Evolutionary conservation across 2,329 filamentous ascomycete species (phyloP), one percentile per base, ranked within the genome.

Genomic region (Apiospora kogelbergensis): DNA sequence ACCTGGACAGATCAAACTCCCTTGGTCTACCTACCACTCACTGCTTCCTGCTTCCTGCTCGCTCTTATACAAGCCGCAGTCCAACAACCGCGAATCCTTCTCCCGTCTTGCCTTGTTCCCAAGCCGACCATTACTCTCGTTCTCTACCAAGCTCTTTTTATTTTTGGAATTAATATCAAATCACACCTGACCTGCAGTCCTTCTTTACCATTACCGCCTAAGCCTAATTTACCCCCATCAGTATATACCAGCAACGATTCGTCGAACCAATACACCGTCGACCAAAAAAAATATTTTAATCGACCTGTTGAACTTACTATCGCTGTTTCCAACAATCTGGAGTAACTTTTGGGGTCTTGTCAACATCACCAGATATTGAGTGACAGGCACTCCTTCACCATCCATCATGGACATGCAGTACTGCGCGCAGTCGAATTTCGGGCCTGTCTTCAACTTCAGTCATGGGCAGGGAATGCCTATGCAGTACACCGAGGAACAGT

Each of bases 361-460:
- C 53, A 60, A 37, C 30, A 60, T 7, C 30, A 37, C 30, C 17
- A 60, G 17, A 37, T 60, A 60, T 60, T n/a, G 53, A 60, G 53
- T 60, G 53, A 60, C 30, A 37, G 53, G 20, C n/a, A 42, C 63
- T 44, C 20, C 20, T 30, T 30, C 53, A 37, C 53, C 17, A n/a
- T n/a, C 45, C 70, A 76, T 44, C 60, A 78, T 78, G 76, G 74
- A 78, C 67, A 76, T 76, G 73, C 74, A 75, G 67, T 78, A 72
- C 63, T 74, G 73, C 69, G 63, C 73, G n/a, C 72, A 73, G 64
- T 63, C 72, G 33, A 72, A 70, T 68, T 78, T 72, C 44, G 71
- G 72, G 69, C 72, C 75, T 63, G 72, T 71, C n/a, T 79, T 72
- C 67, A 74, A 73, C 68, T 78, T 71, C 40, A 48, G 70, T 33